Conservation (phyloP, 768 basidiomycete species). For the Russula abietina region DNA sequence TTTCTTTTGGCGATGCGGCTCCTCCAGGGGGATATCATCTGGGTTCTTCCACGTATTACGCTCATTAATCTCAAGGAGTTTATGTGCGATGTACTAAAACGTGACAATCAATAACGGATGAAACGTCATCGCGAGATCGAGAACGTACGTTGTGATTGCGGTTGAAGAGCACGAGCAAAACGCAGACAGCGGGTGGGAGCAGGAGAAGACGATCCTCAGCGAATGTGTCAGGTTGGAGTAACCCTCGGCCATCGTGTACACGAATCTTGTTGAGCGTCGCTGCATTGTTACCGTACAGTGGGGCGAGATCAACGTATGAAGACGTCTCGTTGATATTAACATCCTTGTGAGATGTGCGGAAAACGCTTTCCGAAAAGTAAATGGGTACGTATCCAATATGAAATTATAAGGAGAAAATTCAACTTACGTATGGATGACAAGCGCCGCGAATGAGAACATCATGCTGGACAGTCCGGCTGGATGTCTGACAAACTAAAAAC, state of each 20-base stretch:
- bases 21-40: constrained; percentile 33
- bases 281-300: constrained; percentile 74
- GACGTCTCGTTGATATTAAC: constrained; percentile 76
- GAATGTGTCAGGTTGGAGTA: constrained; percentile 64
- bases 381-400: background rate
- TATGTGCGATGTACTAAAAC: constrained; percentile 73
- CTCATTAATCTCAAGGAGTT: constrained; percentile 77
- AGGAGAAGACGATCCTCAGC: constrained; percentile 73
- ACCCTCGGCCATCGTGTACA: constrained; percentile 55
- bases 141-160: constrained; percentile 78
- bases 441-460: constrained; percentile 78
- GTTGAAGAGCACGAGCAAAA: constrained; percentile 77
- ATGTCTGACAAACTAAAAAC: constrained; percentile 58
- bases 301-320: constrained; percentile 79
- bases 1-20: constrained; percentile 30
- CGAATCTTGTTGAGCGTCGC: constrained; percentile 54
- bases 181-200: constrained; percentile 72
- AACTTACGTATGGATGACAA: constrained; percentile 69
- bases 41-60: constrained; percentile 58
- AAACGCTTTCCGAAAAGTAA: constrained; percentile 46
- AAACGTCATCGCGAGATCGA: background rate
- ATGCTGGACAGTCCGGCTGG: constrained; percentile 72
- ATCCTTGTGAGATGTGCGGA: constrained; percentile 66
- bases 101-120: background rate
- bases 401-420: background rate